phyloP scores from a whole-genome alignment of 2,329 filamentous ascomycete genomes.

The Bisporella sp. region DNA sequence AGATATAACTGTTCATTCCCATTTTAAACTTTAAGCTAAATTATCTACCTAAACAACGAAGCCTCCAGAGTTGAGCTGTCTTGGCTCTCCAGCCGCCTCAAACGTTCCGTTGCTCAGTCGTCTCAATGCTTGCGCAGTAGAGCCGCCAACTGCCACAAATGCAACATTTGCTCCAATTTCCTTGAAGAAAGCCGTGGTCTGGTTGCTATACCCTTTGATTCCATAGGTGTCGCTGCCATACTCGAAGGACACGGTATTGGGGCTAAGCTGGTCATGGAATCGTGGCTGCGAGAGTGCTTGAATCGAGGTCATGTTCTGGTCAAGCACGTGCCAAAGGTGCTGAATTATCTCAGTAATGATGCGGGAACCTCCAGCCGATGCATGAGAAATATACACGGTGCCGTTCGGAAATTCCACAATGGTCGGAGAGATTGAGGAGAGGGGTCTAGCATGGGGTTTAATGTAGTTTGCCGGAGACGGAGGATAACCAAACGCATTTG shows the following conservation, averaged over 20 bases:
- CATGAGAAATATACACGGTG: constrained; percentile 51
- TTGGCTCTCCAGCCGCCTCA: constrained; percentile 70
- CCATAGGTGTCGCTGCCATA: constrained; percentile 33
- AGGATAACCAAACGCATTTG: constrained; percentile 61
- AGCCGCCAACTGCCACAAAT: constrained; percentile 47
- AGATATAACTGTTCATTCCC: too few species aligned
- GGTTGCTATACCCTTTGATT: constrained; percentile 44
- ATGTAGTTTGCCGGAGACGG: constrained; percentile 60
- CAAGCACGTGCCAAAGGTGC: constrained; percentile 55
- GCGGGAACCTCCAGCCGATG: constrained; percentile 57
- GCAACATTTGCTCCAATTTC: constrained; percentile 52
- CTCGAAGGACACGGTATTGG: constrained; percentile 52
- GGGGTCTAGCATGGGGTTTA: constrained; percentile 55
- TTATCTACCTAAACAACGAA: constrained; percentile 37
- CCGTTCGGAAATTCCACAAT: constrained; percentile 55
- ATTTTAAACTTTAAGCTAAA: too few species aligned
- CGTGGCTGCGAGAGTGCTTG: constrained; percentile 50
- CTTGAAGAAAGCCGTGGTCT: constrained; percentile 51
- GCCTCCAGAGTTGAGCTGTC: constrained; percentile 64
- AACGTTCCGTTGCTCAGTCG: constrained; percentile 55
- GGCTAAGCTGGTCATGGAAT: constrained; percentile 57
- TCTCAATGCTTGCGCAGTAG: constrained; percentile 58
- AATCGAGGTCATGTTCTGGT: constrained; percentile 43
- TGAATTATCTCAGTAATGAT: constrained; percentile 64
- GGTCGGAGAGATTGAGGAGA: constrained; percentile 56